Percentiles rank a stretch among this genome's conserved stretches.
Evolutionary conservation across 257 asterid genomes (phyloP).

Genomic region (Rubia yunnanensis): DNA sequence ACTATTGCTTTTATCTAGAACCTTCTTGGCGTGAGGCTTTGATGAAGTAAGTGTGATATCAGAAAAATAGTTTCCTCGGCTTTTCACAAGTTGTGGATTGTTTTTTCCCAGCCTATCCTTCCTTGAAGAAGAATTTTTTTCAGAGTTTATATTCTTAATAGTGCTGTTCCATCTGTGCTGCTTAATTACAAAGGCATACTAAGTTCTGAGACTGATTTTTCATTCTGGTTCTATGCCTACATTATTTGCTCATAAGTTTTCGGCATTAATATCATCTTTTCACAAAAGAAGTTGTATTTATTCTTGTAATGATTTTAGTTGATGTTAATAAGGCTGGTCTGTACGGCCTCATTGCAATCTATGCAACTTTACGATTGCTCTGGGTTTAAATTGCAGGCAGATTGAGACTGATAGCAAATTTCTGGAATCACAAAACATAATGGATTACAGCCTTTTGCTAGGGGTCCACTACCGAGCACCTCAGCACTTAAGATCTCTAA

Average conservation of each 20-base stretch:
- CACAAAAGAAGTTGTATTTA: not conserved
- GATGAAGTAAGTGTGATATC: slow-evolving; percentile 47
- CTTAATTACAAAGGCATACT: not conserved
- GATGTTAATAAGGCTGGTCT: not conserved
- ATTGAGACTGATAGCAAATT: slow-evolving; percentile 83
- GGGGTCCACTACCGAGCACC: slow-evolving; percentile 98
- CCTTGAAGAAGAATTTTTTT: not conserved
- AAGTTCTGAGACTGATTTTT: no score
- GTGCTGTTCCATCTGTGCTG: not conserved
- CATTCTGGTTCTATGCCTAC: not conserved
- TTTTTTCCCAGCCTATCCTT: not conserved
- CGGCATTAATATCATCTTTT: not conserved
- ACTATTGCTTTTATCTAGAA: slow-evolving; percentile 89
- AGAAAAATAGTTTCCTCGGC: not conserved
- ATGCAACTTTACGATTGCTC: slow-evolving; percentile 3
- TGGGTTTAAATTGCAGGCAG: slow-evolving; percentile 49
- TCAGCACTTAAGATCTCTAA: slow-evolving; percentile 65
- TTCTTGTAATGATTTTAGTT: not conserved
- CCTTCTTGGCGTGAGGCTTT: slow-evolving; percentile 80
- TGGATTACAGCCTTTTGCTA: slow-evolving; percentile 94
- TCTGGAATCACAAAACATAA: slow-evolving; percentile 84
- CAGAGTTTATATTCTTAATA: not conserved
- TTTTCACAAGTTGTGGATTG: not conserved
- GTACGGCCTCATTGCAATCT: slow-evolving; percentile 1
- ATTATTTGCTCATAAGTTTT: not conserved